Percentiles rank a stretch among this genome's conserved stretches.
phyloP scores from a whole-genome alignment of 352 stramenopile genomes.

The Pelagophyceae sp. region DNA sequence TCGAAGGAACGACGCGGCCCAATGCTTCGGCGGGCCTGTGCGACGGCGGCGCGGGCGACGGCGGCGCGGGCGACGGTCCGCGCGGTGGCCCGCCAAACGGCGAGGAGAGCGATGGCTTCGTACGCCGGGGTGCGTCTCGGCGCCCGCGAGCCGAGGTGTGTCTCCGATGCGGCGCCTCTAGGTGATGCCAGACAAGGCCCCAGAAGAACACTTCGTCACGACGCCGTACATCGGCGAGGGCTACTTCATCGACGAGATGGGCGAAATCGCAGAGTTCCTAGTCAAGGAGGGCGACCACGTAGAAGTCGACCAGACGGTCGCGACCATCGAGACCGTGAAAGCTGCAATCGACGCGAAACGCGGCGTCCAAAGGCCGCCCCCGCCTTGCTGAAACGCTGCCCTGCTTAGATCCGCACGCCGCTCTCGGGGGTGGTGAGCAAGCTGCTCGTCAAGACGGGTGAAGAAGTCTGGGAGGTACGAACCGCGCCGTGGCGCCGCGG shows the following conservation, averaged over 20 bases:
- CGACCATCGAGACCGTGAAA: neutral
- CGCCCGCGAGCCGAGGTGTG: no score
- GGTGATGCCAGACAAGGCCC: neutral
- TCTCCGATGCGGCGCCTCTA: no score
- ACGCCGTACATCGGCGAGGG: neutral
- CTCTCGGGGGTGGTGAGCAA: neutral
- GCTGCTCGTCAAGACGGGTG: neutral
- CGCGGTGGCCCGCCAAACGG: no score
- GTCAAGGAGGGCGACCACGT: neutral
- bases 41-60: no score
- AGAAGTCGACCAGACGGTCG: neutral
- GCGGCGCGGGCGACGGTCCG: no score
- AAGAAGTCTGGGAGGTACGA: neutral
- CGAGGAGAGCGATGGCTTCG: no score
- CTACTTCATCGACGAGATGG: neutral
- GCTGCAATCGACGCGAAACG: neutral
- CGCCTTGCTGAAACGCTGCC: no score
- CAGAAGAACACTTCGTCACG: neutral
- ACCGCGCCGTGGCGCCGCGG: no score
- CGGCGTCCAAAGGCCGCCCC: neutral
- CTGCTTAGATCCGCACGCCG: neutral
- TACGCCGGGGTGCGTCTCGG: no score
- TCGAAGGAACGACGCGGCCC: no score
- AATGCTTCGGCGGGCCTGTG: no score
- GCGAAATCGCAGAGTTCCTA: neutral